phyloP scores from a whole-genome alignment of 2,329 filamentous ascomycete genomes.

The Cytospora piceicola region DNA sequence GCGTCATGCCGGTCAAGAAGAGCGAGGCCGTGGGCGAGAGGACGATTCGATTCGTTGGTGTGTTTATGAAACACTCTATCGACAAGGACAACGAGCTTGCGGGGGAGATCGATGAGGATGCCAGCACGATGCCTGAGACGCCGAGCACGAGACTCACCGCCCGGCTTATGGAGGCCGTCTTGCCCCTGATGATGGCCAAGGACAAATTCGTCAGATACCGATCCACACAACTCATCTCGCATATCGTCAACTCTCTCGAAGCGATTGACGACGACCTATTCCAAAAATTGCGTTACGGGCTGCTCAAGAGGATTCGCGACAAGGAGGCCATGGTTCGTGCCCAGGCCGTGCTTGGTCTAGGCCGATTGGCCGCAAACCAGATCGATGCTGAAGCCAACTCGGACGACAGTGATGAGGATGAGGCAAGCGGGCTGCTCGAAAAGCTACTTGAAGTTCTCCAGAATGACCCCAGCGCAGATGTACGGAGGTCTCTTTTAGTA shows the following conservation, averaged over 20 bases:
- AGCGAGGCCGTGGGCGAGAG: constrained; percentile 86
- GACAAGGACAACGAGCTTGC: constrained; percentile 73
- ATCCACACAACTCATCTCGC: constrained; percentile 85
- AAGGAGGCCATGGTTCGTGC: constrained; percentile 92
- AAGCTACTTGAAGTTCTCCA: constrained; percentile 88
- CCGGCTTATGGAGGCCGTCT: constrained; percentile 71
- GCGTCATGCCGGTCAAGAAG: constrained; percentile 88
- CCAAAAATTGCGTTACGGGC: constrained; percentile 74
- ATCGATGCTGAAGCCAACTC: constrained; percentile 71
- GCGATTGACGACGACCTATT: constrained; percentile 92
- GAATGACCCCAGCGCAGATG: constrained; percentile 93
- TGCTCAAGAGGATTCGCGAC: constrained; percentile 86
- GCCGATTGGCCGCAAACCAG: constrained; percentile 78
- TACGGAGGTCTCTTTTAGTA: constrained; percentile 82
- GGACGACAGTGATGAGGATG: constrained; percentile 72
- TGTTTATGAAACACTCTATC: constrained; percentile 76
- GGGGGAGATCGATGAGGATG: constrained; percentile 68
- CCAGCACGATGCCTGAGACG: constrained; percentile 76
- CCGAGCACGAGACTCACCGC: constrained; percentile 80
- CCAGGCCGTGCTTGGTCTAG: constrained; percentile 90
- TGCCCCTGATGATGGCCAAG: constrained; percentile 80
- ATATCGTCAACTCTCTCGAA: constrained; percentile 90
- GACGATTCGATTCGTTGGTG: constrained; percentile 81
- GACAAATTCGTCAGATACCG: constrained; percentile 93
- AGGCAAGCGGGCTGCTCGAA: constrained; percentile 71